phyloP scores from a whole-genome alignment of 1,284 basidiomycete species.

The Coniophora puteana region DNA sequence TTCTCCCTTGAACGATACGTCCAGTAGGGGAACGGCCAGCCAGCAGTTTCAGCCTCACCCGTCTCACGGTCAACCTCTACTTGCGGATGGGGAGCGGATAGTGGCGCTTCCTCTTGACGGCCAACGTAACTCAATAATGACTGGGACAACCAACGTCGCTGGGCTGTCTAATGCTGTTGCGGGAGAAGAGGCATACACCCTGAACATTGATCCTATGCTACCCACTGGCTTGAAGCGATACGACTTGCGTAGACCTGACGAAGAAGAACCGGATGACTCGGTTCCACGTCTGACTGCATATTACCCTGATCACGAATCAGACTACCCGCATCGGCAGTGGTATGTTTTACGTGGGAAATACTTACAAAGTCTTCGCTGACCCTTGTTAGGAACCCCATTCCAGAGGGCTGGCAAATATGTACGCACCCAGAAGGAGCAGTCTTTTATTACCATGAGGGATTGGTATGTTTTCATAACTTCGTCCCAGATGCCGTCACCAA shows the following conservation, averaged over 20 bases:
- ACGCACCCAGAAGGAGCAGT: conserved; percentile 26
- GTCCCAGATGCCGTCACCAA: background rate
- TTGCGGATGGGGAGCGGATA: no score
- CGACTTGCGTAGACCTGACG: background rate
- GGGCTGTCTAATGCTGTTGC: no score
- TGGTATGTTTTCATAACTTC: background rate
- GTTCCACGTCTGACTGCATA: background rate
- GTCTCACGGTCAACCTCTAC: no score
- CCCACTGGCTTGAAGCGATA: conserved; percentile 16
- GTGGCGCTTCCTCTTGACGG: no score
- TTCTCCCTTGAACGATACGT: no score
- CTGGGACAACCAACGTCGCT: no score
- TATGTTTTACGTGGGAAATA: background rate
- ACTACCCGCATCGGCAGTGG: background rate
- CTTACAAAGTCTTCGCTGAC: background rate
- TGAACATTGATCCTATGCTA: conserved; percentile 6
- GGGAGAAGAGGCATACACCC: no score
- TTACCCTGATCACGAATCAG: conserved; percentile 13
- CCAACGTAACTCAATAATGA: no score
- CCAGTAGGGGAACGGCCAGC: no score
- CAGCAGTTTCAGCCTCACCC: no score
- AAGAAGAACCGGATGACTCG: conserved; percentile 11
- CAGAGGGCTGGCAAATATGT: conserved; percentile 20
- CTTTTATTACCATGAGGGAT: conserved; percentile 23
- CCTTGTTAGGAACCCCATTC: conserved; percentile 10